Evolutionary conservation across 345 rosid species (phyloP), one percentile per base, ranked within the genome.

Genomic region (Acer negundo): DNA sequence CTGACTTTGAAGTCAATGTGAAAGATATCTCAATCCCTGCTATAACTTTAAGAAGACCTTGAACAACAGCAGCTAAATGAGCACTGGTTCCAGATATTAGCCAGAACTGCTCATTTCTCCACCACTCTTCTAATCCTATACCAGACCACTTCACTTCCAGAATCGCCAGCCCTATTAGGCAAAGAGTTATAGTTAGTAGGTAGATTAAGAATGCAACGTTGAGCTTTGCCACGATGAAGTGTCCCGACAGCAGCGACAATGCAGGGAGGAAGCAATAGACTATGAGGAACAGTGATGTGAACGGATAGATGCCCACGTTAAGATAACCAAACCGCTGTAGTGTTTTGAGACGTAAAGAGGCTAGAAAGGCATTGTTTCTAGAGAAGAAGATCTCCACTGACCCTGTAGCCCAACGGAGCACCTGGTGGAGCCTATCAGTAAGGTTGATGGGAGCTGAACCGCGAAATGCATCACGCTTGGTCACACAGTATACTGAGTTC

Each of bases 21-120:
- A 94, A 96, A 0, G 99, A 96, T 70, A 96, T 96, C 67, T 96
- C 98, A 5, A 94, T 94, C 49, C 99, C 98, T 10, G 97, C 98
- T 4, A 92, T 69, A 16, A 94, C 97, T 77, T 96, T 94, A 6
- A 92, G 89, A 40, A 96, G 89, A 28, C 97, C 97, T 72, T 92
- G 98, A 13, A 94, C 77, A 8, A 94, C 98, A 0, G 98, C 99
- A 6, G 94, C 93, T 3, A 91, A 80, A 81, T 94, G 99, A 70
- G 98, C 86, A n/a, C 97, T 96, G 20, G 98, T 92, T 47, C 98
- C 98, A 0, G 95, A 87, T 51, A 94, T 96, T 11, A 96, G 90
- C 98, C 97, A 94, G 81, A 92, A 96, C 75, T 96, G 97, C 75
- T 96, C 98, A 49, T 96, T 96, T 83, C 99, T 86, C 98, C 99